These are phyloP conservation scores for Aristolochia contorta DNA, from an alignment of 164 flowering plant species.

Conservation along the genomic window DNA sequence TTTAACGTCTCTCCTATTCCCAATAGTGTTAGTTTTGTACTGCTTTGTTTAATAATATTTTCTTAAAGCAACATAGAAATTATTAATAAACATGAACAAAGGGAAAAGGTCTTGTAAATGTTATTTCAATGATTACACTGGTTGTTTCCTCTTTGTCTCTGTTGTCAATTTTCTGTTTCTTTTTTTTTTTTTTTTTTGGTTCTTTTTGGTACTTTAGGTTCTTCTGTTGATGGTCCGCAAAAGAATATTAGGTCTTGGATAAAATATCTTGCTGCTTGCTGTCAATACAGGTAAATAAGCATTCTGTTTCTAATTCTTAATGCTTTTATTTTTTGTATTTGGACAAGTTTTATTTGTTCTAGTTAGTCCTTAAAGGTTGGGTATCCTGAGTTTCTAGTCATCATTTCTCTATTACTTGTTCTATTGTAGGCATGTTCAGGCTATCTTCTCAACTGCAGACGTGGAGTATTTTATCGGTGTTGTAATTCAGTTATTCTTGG, in stretches of 20 bases:
- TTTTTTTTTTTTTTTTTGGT: no score
- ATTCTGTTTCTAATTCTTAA: background rate
- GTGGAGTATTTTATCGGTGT: constrained; percentile 46
- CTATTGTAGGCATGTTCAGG: constrained; percentile 31
- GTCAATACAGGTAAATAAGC: constrained; percentile 47
- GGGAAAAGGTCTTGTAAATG: no score
- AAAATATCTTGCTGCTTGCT: constrained; percentile 41
- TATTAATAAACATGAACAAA: no score
- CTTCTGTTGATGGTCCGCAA: constrained; percentile 38
- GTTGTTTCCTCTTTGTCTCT: no score
- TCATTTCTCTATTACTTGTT: background rate
- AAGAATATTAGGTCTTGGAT: constrained; percentile 73
- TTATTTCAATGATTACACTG: no score
- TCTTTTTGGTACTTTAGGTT: no score
- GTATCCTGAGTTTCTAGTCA: background rate
- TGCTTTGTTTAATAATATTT: no score
- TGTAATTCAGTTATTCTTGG: constrained; percentile 48
- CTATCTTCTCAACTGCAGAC: constrained; percentile 47
- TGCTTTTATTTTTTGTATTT: background rate
- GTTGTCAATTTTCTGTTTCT: no score
- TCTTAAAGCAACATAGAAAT: no score
- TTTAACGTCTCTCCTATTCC: no score
- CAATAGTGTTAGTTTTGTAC: no score
- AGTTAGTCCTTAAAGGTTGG: no score
- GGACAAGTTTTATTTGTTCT: background rate